phyloP scores from a whole-genome alignment of 2,329 filamentous ascomycete genomes.

The Nakataea oryzae region DNA sequence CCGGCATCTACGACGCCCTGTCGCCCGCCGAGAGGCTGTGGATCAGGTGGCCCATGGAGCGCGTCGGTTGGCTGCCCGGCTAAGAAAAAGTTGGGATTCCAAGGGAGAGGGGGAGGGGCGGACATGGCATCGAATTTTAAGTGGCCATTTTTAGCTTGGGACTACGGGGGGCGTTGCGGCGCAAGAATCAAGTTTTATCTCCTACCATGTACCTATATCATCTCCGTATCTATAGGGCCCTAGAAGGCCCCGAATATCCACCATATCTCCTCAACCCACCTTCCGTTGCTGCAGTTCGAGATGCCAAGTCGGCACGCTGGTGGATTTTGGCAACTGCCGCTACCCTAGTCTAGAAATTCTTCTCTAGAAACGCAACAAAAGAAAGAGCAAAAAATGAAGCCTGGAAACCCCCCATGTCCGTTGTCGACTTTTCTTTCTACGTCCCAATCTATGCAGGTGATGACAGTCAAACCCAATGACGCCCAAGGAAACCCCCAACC shows the following conservation, averaged over 20 bases:
- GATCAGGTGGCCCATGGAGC: conserved; percentile 19
- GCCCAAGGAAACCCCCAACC: not conserved
- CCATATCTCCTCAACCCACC: not conserved
- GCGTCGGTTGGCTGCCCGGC: conserved; percentile 14
- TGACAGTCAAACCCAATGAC: not conserved
- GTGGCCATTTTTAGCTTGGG: not conserved
- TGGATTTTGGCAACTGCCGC: not conserved
- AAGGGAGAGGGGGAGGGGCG: not conserved
- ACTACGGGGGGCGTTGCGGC: not conserved
- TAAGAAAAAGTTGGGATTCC: not conserved
- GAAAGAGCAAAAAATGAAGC: not conserved
- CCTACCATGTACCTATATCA: not conserved
- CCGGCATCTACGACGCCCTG: conserved; percentile 16
- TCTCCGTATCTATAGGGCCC: not conserved
- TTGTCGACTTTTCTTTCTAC: not conserved
- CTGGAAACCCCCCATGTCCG: not conserved
- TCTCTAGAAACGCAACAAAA: not conserved
- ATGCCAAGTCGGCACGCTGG: not conserved
- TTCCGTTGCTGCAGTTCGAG: not conserved
- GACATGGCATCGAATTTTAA: not conserved
- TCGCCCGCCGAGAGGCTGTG: conserved; percentile 15
- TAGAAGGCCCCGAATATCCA: not conserved
- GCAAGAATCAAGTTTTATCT: not conserved
- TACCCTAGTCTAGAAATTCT: not conserved
- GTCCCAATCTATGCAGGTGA: not conserved